Evolutionary conservation across 352 stramenopile species (phyloP), one percentile per base, ranked within the genome.

Genomic region (Phytophthora chlamydospora): DNA sequence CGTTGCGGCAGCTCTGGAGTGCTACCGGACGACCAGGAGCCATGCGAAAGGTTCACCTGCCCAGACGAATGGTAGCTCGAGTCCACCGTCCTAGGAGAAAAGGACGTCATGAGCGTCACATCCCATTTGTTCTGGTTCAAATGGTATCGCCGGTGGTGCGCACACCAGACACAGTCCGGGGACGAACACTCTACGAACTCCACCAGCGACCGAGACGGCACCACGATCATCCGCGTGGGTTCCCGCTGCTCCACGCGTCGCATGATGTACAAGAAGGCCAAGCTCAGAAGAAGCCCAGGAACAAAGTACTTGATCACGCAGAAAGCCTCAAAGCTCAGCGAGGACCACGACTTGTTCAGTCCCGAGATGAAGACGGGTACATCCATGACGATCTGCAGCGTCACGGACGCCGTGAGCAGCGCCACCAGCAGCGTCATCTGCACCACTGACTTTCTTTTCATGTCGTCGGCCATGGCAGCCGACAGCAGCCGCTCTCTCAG

Each of bases 161-260:
- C 77, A 58, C 82, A 91, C 82, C 82, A 91, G 39, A 89, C 79
- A 36, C 82, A 91, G 46, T 77, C 67, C 6, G 82, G 73, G 33
- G 78, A 84, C 11, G 79, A 76, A 34, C 82, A 91, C 67, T 89
- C 82, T 54, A 89, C 79, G 61, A 89, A 91, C 57, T 91, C 82
- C 19, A 91, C 76, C 5, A 91, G 64, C 31, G 75, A 81, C 12
- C 48, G 70, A 11, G 72, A 69, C 10, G 78, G 75, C 51, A 83
- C 52, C n/a, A 87, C 67, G 17, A 88, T 62, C 35, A 84, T 69
- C 27, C 79, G 62, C 29, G 74, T 71, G 10, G 77, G 76, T 17
- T 86, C 77, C 10, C 73, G 77, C 65, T 88, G 77, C 57, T 91
- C 77, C 13, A 91, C 78, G 12, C 82, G 76, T 0, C 82, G 75